Evolutionary conservation across 345 rosid genomes (phyloP).

Genomic region (Excoecaria agallocha): DNA sequence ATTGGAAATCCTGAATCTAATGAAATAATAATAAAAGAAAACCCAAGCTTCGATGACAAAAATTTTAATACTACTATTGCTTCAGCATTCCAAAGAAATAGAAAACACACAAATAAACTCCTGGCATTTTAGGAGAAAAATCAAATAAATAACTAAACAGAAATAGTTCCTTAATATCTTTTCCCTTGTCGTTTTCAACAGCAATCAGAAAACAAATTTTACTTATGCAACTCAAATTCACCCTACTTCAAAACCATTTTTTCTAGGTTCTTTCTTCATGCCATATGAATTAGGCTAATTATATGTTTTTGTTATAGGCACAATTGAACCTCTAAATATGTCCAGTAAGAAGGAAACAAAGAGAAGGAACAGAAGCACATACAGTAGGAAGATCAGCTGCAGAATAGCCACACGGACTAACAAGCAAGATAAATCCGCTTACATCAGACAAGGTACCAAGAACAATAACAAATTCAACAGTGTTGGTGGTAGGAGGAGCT

Average conservation of each 20-base stretch:
- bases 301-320: not conserved
- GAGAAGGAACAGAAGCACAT: conserved; percentile 29
- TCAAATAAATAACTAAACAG: no score
- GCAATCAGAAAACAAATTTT: not conserved
- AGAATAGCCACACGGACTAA: conserved; percentile 95
- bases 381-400: conserved; percentile 73
- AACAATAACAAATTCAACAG: conserved; percentile 64
- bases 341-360: conserved; percentile 10
- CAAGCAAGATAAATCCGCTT: conserved; percentile 68
- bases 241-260: no score
- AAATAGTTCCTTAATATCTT: not conserved
- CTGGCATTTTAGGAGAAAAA: no score
- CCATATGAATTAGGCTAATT: not conserved
- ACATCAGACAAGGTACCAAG: conserved; percentile 78
- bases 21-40: not conserved
- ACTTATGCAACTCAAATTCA: not conserved
- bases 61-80: not conserved
- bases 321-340: conserved; percentile 3
- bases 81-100: not conserved
- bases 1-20: not conserved
- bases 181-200: not conserved
- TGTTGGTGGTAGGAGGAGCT: conserved; percentile 63
- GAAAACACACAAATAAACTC: not conserved
- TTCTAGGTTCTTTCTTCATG: not conserved
- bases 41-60: not conserved